Percentiles rank a stretch among this genome's conserved stretches.
Evolutionary conservation across 345 rosid genomes (phyloP).

Genomic region (Citrus cavaleriei): DNA sequence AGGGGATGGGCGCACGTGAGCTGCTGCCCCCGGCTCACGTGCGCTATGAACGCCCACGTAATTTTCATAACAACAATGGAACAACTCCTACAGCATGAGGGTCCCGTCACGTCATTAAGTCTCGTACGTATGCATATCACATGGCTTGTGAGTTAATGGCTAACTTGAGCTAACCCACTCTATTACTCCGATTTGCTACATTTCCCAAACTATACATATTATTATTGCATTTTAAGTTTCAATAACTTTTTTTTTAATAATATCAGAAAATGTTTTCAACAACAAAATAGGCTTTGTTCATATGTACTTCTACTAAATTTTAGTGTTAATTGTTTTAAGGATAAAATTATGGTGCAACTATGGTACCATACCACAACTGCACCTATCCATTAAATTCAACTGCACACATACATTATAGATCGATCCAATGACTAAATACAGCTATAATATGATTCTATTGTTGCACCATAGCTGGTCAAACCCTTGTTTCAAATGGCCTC

Average conservation of each 20-base stretch:
- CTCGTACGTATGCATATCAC: neutral
- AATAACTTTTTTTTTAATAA: neutral
- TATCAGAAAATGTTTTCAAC: too few relatives aligned
- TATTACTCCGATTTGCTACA: neutral
- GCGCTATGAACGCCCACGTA: constrained; percentile 11
- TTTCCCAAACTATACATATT: neutral
- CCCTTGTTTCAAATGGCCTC: too few relatives aligned
- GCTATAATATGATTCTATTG: rapidly evolving
- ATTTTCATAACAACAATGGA: neutral
- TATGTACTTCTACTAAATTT: neutral
- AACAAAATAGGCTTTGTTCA: neutral
- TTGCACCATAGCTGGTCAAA: too few relatives aligned
- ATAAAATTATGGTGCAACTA: too few relatives aligned
- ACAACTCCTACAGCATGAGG: neutral
- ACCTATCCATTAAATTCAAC: too few relatives aligned
- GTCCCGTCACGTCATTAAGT: constrained; percentile 10
- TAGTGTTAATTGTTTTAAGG: neutral
- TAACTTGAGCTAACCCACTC: neutral
- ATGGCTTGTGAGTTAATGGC: neutral
- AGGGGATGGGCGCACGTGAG: constrained; percentile 51
- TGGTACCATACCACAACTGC: rapidly evolving
- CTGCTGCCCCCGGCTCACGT: constrained; percentile 30
- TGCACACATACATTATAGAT: rapidly evolving
- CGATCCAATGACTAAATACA: too few relatives aligned
- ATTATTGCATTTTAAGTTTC: neutral